Percentiles rank a stretch among this genome's conserved stretches.
phyloP scores from a whole-genome alignment of 148 eudicot genomes.

The Cornus controversa region DNA sequence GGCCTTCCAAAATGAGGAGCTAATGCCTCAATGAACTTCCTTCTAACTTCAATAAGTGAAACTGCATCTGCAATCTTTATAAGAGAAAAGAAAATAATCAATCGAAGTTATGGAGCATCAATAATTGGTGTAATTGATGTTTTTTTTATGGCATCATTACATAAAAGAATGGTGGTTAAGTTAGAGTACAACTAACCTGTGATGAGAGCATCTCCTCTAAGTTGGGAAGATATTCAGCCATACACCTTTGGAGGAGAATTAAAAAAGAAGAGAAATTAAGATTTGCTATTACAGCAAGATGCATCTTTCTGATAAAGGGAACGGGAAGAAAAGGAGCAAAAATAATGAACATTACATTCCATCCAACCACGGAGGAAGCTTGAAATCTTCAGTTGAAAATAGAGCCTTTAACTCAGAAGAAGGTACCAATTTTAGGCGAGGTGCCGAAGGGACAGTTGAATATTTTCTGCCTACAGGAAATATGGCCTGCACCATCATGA shows the following conservation, averaged over 20 bases:
- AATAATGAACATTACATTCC: constrained; percentile 63
- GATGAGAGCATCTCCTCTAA: constrained; percentile 68
- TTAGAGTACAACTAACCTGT: constrained; percentile 52
- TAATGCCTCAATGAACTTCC: constrained; percentile 67
- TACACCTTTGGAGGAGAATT: constrained; percentile 53
- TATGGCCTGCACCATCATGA: constrained; percentile 47
- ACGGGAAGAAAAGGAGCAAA: background rate
- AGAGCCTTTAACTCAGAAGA: constrained; percentile 77
- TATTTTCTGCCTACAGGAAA: constrained; percentile 81
- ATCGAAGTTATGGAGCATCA: background rate
- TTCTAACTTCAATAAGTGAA: constrained; percentile 65
- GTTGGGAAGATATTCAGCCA: constrained; percentile 90
- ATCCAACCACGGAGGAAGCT: constrained; percentile 81
- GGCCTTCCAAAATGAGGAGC: constrained; percentile 75
- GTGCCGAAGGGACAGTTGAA: constrained; percentile 58
- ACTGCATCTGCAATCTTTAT: constrained; percentile 74
- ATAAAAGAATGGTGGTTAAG: background rate
- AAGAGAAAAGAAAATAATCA: constrained; percentile 9
- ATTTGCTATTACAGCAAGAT: background rate
- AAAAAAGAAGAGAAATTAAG: background rate
- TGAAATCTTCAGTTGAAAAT: constrained; percentile 83
- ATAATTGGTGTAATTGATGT: background rate
- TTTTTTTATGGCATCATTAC: background rate
- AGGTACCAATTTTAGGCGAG: constrained; percentile 76
- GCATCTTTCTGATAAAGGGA: background rate